Evolutionary conservation across 768 basidiomycete species (phyloP), one percentile per base, ranked within the genome.

Genomic region (Suillus subluteus): DNA sequence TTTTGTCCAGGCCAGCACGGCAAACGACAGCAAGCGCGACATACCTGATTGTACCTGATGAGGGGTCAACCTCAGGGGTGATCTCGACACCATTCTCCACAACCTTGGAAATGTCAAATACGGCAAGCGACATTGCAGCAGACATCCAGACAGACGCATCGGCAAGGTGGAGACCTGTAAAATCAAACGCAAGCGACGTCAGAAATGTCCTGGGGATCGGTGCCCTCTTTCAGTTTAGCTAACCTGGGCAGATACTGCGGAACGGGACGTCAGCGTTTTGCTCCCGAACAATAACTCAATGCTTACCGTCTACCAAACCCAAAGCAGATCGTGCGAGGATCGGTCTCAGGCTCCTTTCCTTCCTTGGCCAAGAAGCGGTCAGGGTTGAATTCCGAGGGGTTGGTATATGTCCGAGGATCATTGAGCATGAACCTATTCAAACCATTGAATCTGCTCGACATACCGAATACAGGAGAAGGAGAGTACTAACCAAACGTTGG

Each of bases 261-360:
- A 65, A 4, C 30, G 40, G 40, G 26, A 32, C 7, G 56, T 56
- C 66, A 72, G 65, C 62, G 43, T 32, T 54, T 26, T 56, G 63
- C 66, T 32, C 58, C 55, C 56, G 38, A 41, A 56, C 32, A 43
- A 35, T 58, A 66, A 62, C 62, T 67, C 58, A 32, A 48, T 64
- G 77, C 81, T 23, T 76, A 77, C 73, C 91, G 84, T 77, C 90
- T 81, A 59, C 90, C 90, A 72, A 91, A 92, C 13, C 90, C 90
- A 76, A 91, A 92, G 70, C 86, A 88, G 59, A 88, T 73, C 55
- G 81, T 81, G 65, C 85, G 86, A 68, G 89, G 87, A 76, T 91
- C 88, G 32, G 71, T 73, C 71, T 89, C 86, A 41, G 82, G 82
- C 55, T 75, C 70, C 41, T 77, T 74, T 48, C 71, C 73, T 5